Percentiles rank a stretch among this genome's conserved stretches.
Conservation (phyloP, 305 asterid species). For the Rubia peregrina region DNA sequence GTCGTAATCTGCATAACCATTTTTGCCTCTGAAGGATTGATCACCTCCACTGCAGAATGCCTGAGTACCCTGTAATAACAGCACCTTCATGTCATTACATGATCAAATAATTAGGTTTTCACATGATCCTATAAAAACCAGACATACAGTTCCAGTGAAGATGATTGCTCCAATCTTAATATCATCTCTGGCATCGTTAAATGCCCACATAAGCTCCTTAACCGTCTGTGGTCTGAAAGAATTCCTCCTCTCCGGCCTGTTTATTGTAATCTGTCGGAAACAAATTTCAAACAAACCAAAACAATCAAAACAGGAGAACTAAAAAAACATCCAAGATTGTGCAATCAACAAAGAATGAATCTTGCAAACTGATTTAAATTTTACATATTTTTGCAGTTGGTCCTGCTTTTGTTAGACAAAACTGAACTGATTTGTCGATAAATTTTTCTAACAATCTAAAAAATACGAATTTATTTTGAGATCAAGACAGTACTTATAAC, state of each 20-base stretch:
- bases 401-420: too few relatives aligned
- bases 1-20: conserved; percentile 74
- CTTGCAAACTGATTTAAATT: background rate
- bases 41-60: conserved; percentile 95
- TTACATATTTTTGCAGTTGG: too few relatives aligned
- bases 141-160: conserved; percentile 73
- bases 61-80: conserved; percentile 44
- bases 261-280: conserved; percentile 57
- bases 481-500: too few relatives aligned
- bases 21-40: conserved; percentile 71
- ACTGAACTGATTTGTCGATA: too few relatives aligned
- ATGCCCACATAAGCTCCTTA: conserved; percentile 85
- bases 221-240: conserved; percentile 85
- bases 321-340: background rate
- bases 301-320: background rate
- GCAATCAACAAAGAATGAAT: background rate
- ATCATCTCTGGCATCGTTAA: conserved; percentile 90
- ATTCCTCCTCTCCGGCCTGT: conserved; percentile 88
- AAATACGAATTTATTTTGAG: too few relatives aligned
- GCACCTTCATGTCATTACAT: background rate
- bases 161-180: conserved; percentile 71
- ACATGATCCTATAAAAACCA: background rate
- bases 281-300: background rate
- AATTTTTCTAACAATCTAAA: too few relatives aligned
- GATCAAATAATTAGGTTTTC: background rate